phyloP scores from a whole-genome alignment of 2,329 filamentous ascomycete species.

The Fusarium sp. region DNA sequence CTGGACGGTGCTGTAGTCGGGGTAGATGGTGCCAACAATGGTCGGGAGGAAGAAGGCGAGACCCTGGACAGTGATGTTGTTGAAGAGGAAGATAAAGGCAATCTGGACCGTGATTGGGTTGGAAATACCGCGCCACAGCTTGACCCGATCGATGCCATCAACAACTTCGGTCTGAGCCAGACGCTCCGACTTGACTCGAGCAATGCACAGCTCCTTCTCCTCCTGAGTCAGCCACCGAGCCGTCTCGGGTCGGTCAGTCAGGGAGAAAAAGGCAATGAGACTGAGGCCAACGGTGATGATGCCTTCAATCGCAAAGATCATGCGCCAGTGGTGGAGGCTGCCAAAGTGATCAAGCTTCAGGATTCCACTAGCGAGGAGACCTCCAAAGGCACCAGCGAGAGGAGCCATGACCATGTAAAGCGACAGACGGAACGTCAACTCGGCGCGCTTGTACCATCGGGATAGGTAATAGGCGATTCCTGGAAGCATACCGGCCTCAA shows the following conservation, averaged over 20 bases:
- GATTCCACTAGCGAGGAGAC: constrained; percentile 72
- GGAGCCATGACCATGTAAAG: constrained; percentile 76
- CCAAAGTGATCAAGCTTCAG: constrained; percentile 69
- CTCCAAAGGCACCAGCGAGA: constrained; percentile 75
- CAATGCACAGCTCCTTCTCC: constrained; percentile 73
- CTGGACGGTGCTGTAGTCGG: constrained; percentile 63
- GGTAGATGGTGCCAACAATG: constrained; percentile 74
- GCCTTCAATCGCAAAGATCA: constrained; percentile 79
- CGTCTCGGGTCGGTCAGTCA: constrained; percentile 75
- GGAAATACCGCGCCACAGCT: constrained; percentile 69
- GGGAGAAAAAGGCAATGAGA: constrained; percentile 69
- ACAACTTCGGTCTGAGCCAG: constrained; percentile 70
- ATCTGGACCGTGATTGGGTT: constrained; percentile 68
- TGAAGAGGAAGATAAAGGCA: constrained; percentile 69
- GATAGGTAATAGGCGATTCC: constrained; percentile 75
- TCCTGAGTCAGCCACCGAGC: constrained; percentile 72
- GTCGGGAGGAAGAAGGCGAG: constrained; percentile 75
- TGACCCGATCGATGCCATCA: constrained; percentile 69
- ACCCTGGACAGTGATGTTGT: constrained; percentile 76
- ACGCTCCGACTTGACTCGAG: constrained; percentile 70
- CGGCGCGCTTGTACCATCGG: constrained; percentile 72
- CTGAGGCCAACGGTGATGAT: constrained; percentile 67
- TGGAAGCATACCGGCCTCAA: constrained; percentile 74
- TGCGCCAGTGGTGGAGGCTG: constrained; percentile 68
- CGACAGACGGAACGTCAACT: constrained; percentile 71